Conservation (phyloP, 2,329 filamentous ascomycete species). For the Aspergillus melleus region DNA sequence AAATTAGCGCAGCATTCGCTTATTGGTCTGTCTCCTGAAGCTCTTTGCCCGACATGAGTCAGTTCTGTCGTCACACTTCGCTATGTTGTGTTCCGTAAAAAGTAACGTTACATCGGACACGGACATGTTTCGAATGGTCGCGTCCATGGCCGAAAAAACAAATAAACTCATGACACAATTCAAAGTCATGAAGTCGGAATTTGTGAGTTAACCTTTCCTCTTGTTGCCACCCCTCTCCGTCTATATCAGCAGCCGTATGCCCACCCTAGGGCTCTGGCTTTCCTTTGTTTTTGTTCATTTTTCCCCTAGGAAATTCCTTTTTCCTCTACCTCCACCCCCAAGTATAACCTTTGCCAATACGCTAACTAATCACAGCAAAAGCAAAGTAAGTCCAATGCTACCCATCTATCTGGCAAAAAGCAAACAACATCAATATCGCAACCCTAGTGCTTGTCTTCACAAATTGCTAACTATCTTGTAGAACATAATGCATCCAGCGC, state of each 20-base stretch:
- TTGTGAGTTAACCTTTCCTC: conserved; percentile 29
- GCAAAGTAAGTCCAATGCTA: background rate
- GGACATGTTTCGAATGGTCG: conserved; percentile 32
- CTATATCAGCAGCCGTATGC: background rate
- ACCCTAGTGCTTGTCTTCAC: background rate
- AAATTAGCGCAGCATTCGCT: background rate
- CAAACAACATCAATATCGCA: background rate
- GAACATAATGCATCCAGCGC: background rate
- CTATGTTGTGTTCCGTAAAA: conserved; percentile 38
- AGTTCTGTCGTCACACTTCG: conserved; percentile 40
- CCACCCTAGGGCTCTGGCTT: background rate
- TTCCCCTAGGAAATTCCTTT: background rate
- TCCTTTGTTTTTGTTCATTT: background rate
- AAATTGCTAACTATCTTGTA: conserved; percentile 1
- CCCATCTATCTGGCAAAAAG: background rate
- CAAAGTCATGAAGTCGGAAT: conserved; percentile 33
- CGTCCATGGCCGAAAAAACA: conserved; percentile 41
- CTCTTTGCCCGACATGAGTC: conserved; percentile 43
- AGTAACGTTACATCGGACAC: conserved; percentile 27
- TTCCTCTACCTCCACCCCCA: too few species aligned
- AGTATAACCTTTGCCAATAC: background rate
- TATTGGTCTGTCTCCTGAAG: conserved; percentile 18
- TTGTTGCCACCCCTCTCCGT: background rate
- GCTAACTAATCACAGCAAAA: background rate
- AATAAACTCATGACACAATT: conserved; percentile 39